Evolutionary conservation across 2,329 filamentous ascomycete genomes (phyloP), one percentile per base, ranked within the genome.

Genomic region (Aspergillus sergii): DNA sequence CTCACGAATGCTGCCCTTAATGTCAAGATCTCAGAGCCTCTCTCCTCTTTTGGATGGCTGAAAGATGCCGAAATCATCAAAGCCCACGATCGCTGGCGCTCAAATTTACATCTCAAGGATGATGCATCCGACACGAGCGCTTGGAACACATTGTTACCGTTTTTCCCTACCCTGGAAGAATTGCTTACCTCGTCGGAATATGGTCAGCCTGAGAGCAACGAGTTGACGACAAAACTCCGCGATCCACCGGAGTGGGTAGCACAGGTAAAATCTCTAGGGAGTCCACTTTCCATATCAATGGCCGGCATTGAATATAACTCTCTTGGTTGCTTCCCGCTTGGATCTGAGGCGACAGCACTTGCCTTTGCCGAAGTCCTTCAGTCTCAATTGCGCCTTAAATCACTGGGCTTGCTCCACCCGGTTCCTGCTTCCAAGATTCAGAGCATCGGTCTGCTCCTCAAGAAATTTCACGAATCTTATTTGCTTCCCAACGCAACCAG

Each of bases 291-390:
- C 1, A 68, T 75, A 16, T 80, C 80, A 2, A 68, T 72, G 55
- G 64, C 68, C 8, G 80, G 80, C 2, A 63, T 73, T n/a, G 73
- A 75, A 14, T 80, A 78, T 60, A 77, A 75, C 41, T 66, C 72
- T 16, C 71, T 82, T 34, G 82, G 82, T 21, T 83, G 82, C 62
- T 83, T 83, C 60, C 82, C 82, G 26, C 67, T 84, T 1, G 81
- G 82, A 2, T 76, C 81, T 3, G 77, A 82, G 41, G 73, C 77
- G 6, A 73, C 79, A 1, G 63, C 73, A 14, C 70, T 78, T 36
- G 76, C 79, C 7, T 84, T 84, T 60, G 73, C 77, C 3, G 79
- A 82, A 48, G 73, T 84, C 28, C 73, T 82, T 36, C 73, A 79
- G 50, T 79, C 80, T 5, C 82, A 84, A 65, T 71, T 74, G 61